Base-by-base conservation (phyloP, 768 basidiomycete species). In the Melanogaster broomeanus region DNA sequence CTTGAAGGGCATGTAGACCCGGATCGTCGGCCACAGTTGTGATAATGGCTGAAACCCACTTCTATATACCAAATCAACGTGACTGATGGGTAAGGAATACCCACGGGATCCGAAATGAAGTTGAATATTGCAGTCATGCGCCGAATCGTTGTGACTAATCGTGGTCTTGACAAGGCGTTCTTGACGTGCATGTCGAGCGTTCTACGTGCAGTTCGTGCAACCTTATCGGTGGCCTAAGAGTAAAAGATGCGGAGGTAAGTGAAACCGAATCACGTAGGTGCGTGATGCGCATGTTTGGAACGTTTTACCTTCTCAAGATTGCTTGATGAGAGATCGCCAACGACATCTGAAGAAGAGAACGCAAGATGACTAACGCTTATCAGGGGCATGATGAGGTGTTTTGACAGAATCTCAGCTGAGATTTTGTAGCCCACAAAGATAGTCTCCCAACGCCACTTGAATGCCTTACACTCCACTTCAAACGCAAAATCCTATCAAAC, bases 401-500 rank as follows among this genome's bases (percentile, higher is more conserved):
- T 85, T 53, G 90, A 91, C 45, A 92, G 75, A 48, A 90, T 73
- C 45, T 88, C 85, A 52, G 90, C 82, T 31, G 88, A 86, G 28
- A 68, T 59, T 65, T 76, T 84, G 64, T 82, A 73, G 8, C 88
- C 87, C 33, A 87, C 63, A 56, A 77, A 79, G 65, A 77, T 80
- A 15, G 84, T 78, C 67, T 91, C 87, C 90, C 90, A 92, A 71
- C 79, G 76, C 88, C 88, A 92, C 73, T 81, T 83, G 69, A 88
- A 86, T 9, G 70, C 64, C 21, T 78, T 77, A 53, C 75, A 80
- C 59, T 81, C 79, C 30, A 90, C 57, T 58, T 79, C 76, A 51
- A 89, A 76, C 4, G 86, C 79, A 22, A 87, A 61, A 64, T 92
- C 89, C 89, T 92, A 40, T 43, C 46, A 19, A 51, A 42, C 45